Conservation (phyloP, 768 basidiomycete genomes). For the Agrocybe chaxingu region DNA sequence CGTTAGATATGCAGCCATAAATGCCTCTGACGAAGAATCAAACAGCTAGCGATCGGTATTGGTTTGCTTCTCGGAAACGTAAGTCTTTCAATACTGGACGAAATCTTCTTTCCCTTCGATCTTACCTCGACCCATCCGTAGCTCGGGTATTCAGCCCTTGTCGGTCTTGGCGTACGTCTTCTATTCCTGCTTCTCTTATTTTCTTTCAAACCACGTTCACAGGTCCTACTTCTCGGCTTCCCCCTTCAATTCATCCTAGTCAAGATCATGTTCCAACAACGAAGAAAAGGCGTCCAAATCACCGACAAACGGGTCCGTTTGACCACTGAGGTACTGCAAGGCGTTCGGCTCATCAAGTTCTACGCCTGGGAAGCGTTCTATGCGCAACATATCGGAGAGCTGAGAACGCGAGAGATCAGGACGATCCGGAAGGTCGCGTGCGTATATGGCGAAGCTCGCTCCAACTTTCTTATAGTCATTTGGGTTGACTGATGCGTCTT, state of each 20-base stretch:
- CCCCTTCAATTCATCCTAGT: slow-evolving; percentile 57
- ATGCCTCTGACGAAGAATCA: neutral
- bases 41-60: slow-evolving; percentile 53
- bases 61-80: slow-evolving; percentile 62
- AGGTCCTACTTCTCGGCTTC: slow-evolving; percentile 55
- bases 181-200: slow-evolving; percentile 5
- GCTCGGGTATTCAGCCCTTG: slow-evolving; percentile 69
- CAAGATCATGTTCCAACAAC: slow-evolving; percentile 49
- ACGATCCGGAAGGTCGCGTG: slow-evolving; percentile 37
- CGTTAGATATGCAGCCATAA: neutral
- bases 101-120: neutral
- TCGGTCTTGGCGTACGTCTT: slow-evolving; percentile 44
- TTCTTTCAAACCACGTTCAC: neutral
- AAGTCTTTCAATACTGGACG: slow-evolving; percentile 15
- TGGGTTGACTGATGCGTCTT: neutral
- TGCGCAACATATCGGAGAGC: slow-evolving; percentile 34
- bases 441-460: slow-evolving; percentile 10
- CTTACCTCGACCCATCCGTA: slow-evolving; percentile 14
- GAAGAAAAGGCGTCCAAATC: slow-evolving; percentile 56
- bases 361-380: slow-evolving; percentile 62
- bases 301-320: slow-evolving; percentile 67
- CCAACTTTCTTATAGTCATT: neutral
- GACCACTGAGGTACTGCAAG: slow-evolving; percentile 65
- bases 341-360: slow-evolving; percentile 63
- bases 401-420: slow-evolving; percentile 37